Conservation (phyloP, 2,329 filamentous ascomycete species). For the Zasmidium cellare region DNA sequence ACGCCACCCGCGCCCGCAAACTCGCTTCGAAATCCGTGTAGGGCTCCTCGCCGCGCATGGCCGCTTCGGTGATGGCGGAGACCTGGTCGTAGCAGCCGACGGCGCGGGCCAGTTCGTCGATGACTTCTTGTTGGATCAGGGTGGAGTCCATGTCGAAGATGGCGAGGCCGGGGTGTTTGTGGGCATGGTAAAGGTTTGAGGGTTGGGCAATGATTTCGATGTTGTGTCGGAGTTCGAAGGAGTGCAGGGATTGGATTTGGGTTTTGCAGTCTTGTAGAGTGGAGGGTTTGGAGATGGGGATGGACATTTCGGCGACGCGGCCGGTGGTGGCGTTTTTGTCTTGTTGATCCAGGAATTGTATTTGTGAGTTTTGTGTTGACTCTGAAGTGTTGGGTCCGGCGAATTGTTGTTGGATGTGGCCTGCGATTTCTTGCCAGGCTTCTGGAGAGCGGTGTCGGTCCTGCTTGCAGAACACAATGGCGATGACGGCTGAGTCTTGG, state of each 20-base stretch:
- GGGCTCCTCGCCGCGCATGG: slow-evolving; percentile 81
- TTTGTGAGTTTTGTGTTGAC: too few relatives aligned
- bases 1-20: slow-evolving; percentile 74
- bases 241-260: not conserved
- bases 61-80: slow-evolving; percentile 82
- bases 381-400: not conserved
- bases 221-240: not conserved
- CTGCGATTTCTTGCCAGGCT: not conserved
- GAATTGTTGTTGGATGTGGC: not conserved
- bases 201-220: slow-evolving; percentile 28
- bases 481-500: not conserved
- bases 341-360: not conserved
- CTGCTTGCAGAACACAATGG: not conserved
- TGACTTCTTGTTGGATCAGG: slow-evolving; percentile 94
- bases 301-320: not conserved
- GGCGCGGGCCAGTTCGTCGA: slow-evolving; percentile 86
- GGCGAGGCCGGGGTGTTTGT: slow-evolving; percentile 61
- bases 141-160: slow-evolving; percentile 99
- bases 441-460: not conserved
- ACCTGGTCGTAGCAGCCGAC: slow-evolving; percentile 70
- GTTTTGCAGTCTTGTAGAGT: not conserved
- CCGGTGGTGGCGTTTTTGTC: not conserved
- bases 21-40: slow-evolving; percentile 80
- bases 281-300: not conserved
- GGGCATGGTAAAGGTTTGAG: slow-evolving; percentile 19